These are phyloP conservation scores for Eucalyptus regnans DNA, from an alignment of 345 rosid genomes.

Conservation along the genomic window DNA sequence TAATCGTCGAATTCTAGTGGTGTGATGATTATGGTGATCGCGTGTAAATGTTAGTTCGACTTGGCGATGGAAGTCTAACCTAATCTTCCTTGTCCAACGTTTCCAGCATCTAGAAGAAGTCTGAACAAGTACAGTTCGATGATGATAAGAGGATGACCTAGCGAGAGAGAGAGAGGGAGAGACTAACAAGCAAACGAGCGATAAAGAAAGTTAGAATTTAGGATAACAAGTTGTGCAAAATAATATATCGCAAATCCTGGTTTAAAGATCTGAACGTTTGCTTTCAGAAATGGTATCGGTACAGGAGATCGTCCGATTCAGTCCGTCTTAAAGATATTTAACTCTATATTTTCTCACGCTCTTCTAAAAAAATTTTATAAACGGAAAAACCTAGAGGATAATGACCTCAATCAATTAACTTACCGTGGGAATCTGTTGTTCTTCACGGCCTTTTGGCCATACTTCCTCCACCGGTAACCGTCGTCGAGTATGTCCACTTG, in stretches of 20 bases:
- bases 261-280: neutral
- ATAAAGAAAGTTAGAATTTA: neutral
- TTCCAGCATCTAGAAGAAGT: neutral
- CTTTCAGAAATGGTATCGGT: neutral
- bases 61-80: neutral
- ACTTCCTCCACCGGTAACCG: conserved; percentile 1
- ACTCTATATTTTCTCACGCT: neutral
- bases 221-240: neutral
- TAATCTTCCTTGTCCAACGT: neutral
- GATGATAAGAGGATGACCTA: neutral
- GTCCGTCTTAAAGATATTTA: neutral
- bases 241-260: neutral
- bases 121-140: neutral
- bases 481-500: conserved; percentile 1
- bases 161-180: neutral
- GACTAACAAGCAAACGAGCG: neutral
- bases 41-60: neutral
- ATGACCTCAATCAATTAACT: neutral
- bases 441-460: conserved; percentile 1
- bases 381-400: neutral
- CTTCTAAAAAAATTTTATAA: neutral
- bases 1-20: neutral
- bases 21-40: neutral
- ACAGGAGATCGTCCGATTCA: neutral
- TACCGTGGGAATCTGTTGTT: neutral